These are phyloP conservation scores for Plasmodium billcollinsi DNA, from an alignment of 169 alveolate genomes.

Conservation along the genomic window DNA sequence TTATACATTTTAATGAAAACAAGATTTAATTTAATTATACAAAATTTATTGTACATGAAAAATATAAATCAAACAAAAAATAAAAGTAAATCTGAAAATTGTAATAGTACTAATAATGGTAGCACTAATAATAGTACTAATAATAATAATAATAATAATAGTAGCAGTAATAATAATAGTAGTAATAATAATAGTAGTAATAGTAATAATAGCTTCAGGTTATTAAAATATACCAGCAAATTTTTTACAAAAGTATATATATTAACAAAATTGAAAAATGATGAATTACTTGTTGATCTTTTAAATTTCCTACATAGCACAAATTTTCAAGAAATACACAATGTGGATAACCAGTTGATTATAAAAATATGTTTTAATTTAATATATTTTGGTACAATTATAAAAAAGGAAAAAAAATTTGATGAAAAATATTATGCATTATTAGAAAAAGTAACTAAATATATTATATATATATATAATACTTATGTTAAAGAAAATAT, in stretches of 20 bases:
- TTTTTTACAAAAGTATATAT: constrained; percentile 28
- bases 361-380: constrained; percentile 6
- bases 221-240: constrained; percentile 11
- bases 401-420: constrained; percentile 45
- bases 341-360: background rate
- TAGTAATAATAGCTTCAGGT: background rate
- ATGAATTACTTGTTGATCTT: background rate
- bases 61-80: background rate
- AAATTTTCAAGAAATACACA: constrained; percentile 3
- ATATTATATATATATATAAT: constrained; percentile 22
- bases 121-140: background rate
- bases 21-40: constrained; percentile 23
- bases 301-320: background rate
- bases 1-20: constrained; percentile 14
- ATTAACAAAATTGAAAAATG: constrained; percentile 2
- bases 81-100: constrained; percentile 11
- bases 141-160: too few species aligned
- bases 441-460: constrained; percentile 40
- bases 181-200: background rate
- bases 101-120: background rate
- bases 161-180: too few species aligned
- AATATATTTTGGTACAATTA: constrained; percentile 40
- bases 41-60: constrained; percentile 11
- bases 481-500: constrained; percentile 12
- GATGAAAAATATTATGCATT: constrained; percentile 28